A percentile compares a stretch with the other conserved stretches of the same genome.
phyloP scores from a whole-genome alignment of 495 filamentous ascomycete genomes.

The Aspergillus diversus region DNA sequence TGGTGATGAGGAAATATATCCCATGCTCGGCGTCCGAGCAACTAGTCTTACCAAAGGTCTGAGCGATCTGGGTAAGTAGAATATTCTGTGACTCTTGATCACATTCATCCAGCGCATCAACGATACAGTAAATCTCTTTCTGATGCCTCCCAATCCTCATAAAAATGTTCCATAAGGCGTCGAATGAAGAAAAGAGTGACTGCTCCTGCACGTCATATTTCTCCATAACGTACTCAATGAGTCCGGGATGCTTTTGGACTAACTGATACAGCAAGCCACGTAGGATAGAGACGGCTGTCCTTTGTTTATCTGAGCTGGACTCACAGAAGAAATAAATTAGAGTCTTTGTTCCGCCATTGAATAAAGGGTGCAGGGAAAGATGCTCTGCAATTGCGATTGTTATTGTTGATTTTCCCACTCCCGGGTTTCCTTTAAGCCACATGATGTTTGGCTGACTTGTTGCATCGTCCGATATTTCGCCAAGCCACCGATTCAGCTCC shows the following conservation, averaged over 20 bases:
- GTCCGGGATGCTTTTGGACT: slow-evolving; percentile 20
- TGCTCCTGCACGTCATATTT: slow-evolving; percentile 16
- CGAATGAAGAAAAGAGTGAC: background rate
- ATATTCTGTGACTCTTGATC: slow-evolving; percentile 19
- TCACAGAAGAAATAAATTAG: slow-evolving; percentile 33
- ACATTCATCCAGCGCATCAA: slow-evolving; percentile 34
- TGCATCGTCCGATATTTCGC: slow-evolving; percentile 2
- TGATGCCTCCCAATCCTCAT: slow-evolving; percentile 5
- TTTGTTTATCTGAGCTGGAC: slow-evolving; percentile 21
- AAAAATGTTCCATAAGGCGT: background rate
- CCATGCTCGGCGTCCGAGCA: background rate
- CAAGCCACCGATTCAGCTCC: slow-evolving; percentile 25
- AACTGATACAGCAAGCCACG: slow-evolving; percentile 33
- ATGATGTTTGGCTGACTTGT: slow-evolving; percentile 9
- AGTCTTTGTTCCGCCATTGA: slow-evolving; percentile 11
- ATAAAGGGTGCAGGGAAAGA: background rate
- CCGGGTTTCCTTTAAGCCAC: slow-evolving; percentile 9
- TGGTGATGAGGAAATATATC: slow-evolving; percentile 32
- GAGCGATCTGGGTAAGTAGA: slow-evolving; percentile 18
- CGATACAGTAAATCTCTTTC: slow-evolving; percentile 22
- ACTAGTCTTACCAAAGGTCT: background rate
- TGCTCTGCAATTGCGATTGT: slow-evolving; percentile 13
- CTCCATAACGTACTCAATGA: slow-evolving; percentile 30
- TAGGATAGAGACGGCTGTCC: slow-evolving; percentile 26
- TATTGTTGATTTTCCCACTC: slow-evolving; percentile 8